A percentile compares a stretch with the other conserved stretches of the same genome.
Conservation (phyloP, 345 rosid species). For the Atalantia buxifolia region DNA sequence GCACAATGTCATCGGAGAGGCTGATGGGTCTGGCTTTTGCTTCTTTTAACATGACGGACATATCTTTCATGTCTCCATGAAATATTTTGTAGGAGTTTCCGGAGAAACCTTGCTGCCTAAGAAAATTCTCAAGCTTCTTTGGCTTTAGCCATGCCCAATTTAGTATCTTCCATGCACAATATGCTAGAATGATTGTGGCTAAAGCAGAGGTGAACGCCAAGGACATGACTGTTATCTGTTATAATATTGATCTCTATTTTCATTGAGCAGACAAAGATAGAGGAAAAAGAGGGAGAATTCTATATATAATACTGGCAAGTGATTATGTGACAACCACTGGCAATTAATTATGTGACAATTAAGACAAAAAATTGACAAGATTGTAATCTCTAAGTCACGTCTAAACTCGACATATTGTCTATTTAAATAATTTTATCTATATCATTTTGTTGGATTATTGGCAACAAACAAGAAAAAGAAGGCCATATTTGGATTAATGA, state of each 20-base stretch:
- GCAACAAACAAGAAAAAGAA: too few relatives aligned
- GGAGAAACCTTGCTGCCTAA: slow-evolving; percentile 42
- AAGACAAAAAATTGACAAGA: too few relatives aligned
- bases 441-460: too few relatives aligned
- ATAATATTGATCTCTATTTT: not conserved
- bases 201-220: not conserved
- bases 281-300: too few relatives aligned
- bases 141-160: slow-evolving; percentile 52
- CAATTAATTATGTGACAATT: too few relatives aligned
- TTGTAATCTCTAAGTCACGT: too few relatives aligned
- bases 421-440: too few relatives aligned
- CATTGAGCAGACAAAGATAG: not conserved
- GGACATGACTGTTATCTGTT: not conserved
- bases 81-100: slow-evolving; percentile 38
- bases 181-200: not conserved
- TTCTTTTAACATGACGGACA: slow-evolving; percentile 16
- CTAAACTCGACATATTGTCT: too few relatives aligned
- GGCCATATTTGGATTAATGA: too few relatives aligned
- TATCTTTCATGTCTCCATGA: slow-evolving; percentile 40
- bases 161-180: slow-evolving; percentile 19
- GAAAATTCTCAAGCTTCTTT: slow-evolving; percentile 35
- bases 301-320: too few relatives aligned
- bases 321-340: too few relatives aligned
- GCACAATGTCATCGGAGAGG: slow-evolving; percentile 31
- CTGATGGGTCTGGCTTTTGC: slow-evolving; percentile 30